These are phyloP conservation scores for Cyclotella distinguenda DNA, from an alignment of 108 stramenopile genomes.

Conservation along the genomic window DNA sequence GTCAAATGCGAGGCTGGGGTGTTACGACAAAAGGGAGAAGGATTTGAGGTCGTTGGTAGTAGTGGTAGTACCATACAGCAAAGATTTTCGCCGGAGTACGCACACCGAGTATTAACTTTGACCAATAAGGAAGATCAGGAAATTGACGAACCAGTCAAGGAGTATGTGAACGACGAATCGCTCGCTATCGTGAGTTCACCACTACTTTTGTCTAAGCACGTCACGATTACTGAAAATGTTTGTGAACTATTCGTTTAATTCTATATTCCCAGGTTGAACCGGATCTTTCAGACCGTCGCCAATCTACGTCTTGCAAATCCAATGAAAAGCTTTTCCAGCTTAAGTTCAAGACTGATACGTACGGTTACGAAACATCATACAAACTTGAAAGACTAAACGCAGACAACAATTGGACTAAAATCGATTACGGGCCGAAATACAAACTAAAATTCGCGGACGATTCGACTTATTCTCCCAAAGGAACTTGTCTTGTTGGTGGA, in stretches of 20 bases:
- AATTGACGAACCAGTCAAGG: neutral
- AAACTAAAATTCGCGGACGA: neutral
- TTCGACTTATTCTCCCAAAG: neutral
- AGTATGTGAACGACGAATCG: slow-evolving; percentile 7
- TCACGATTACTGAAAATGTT: neutral
- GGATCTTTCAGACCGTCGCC: neutral
- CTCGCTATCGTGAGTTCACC: slow-evolving; percentile 3
- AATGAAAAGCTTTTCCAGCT: slow-evolving; percentile 14
- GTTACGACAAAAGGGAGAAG: neutral
- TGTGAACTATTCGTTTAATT: neutral
- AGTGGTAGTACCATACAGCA: neutral
- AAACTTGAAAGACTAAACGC: slow-evolving; percentile 13
- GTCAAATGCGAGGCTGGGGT: slow-evolving; percentile 3
- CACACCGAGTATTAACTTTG: neutral
- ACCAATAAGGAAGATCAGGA: neutral
- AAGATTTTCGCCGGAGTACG: neutral
- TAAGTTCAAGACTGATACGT: slow-evolving; percentile 13
- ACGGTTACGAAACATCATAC: slow-evolving; percentile 15
- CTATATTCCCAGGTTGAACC: slow-evolving; percentile 8
- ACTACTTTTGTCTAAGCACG: too few relatives aligned
- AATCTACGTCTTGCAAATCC: slow-evolving; percentile 8
- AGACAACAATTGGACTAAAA: neutral
- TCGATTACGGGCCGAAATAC: slow-evolving; percentile 7
- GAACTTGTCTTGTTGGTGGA: slow-evolving; percentile 1
- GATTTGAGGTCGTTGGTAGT: slow-evolving; percentile 9